phyloP scores from a whole-genome alignment of 208 protist species.

The Leishmania amazonensis region DNA sequence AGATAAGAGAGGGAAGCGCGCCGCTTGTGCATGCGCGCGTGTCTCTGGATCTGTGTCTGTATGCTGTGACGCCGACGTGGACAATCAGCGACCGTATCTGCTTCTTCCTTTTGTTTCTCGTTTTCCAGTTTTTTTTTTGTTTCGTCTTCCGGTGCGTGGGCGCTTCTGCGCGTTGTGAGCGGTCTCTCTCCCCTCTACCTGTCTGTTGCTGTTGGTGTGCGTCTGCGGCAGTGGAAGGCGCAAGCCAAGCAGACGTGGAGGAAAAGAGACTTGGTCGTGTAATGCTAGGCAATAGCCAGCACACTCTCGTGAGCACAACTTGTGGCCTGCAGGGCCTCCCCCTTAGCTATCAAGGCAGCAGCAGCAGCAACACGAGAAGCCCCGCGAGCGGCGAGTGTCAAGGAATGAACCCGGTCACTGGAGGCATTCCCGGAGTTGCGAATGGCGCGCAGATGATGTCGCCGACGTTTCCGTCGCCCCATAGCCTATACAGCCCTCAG shows the following conservation, averaged over 20 bases:
- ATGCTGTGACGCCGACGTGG: background rate
- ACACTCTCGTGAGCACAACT: background rate
- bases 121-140: background rate
- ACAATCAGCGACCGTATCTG: background rate
- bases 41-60: background rate
- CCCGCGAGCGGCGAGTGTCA: constrained; percentile 3
- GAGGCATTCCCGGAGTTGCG: constrained; percentile 25
- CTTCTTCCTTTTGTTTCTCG: background rate
- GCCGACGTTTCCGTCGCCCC: constrained; percentile 50
- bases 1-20: background rate
- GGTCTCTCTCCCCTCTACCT: background rate
- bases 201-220: background rate
- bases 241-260: background rate
- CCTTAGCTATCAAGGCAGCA: background rate
- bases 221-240: background rate
- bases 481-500: constrained; percentile 71
- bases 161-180: background rate
- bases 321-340: background rate
- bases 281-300: constrained; percentile 9
- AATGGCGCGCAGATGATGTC: constrained; percentile 41
- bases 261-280: background rate
- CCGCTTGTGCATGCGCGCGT: background rate
- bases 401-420: constrained; percentile 30
- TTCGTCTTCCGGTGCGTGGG: background rate
- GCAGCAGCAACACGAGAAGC: background rate